Base-by-base conservation (phyloP, 2,329 filamentous ascomycete genomes). In the Microsporum audouinii region DNA sequence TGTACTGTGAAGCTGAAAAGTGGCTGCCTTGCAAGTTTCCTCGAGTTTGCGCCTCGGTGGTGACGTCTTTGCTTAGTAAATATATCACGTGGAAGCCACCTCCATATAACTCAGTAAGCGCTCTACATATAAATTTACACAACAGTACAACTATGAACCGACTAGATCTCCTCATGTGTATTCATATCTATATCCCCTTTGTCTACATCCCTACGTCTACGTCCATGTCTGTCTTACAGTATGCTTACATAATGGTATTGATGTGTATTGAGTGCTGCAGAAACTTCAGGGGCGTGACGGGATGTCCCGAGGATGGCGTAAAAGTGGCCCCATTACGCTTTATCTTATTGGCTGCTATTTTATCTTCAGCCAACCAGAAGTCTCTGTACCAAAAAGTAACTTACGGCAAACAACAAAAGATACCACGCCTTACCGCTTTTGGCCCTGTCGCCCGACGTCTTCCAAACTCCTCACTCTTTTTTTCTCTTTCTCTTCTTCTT, bases 231-330 rank as follows among this genome's bases (percentile, higher is more conserved):
- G 39, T 43, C n/a, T 43, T 47, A 36, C 5, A 1, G 34, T 36
- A 36, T 36, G 34, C 34, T 5, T 36, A 47, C 23, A 47, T 47
- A 43, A 43, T 43, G 39, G 39, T 43, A 43, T 17, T 43, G n/a
- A n/a, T 43, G 39, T n/a, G 39, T 43, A 14, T 43, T n/a, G 17
- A 43, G n/a, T n/a, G 12, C 31, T 53, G 49, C 31, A 29, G 23
- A 29, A 31, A 53, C 49, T 53, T 53, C 49, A 53, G 49, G 49
- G 49, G 49, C 49, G 49, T 33, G 49, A 53, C 49, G 49, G 49
- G 49, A 23, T 31, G 49, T 53, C 49, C 49, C 49, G 29, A 53
- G 49, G 17, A 14, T 6, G 49, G 49, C 31, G 23, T 29, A 23
- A 5, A 34, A 10, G 10, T 27, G 49, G 49, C 14, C 10, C 27